Percentiles rank a stretch among this genome's conserved stretches.
phyloP scores from a whole-genome alignment of 83 land plant genomes.

The Diphasiastrum complanatum region DNA sequence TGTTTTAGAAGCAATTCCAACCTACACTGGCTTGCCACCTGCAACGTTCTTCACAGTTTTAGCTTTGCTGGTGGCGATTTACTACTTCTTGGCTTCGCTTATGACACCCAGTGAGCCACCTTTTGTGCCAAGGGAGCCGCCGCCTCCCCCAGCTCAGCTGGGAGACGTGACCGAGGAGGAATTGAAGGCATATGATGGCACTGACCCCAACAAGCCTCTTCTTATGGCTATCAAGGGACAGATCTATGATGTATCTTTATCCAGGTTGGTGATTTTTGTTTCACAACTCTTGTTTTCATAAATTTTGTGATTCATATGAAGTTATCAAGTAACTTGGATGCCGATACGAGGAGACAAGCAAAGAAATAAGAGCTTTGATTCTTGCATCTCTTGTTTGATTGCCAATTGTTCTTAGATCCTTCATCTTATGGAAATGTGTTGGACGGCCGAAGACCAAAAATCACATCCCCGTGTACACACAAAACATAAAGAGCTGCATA shows the following conservation, averaged over 20 bases:
- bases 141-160: slow-evolving; percentile 71
- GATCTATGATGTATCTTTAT: slow-evolving; percentile 82
- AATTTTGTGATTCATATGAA: no score
- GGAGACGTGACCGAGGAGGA: slow-evolving; percentile 78
- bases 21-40: slow-evolving; percentile 60
- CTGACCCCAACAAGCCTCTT: slow-evolving; percentile 69
- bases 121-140: slow-evolving; percentile 41
- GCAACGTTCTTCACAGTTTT: slow-evolving; percentile 63
- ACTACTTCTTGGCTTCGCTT: slow-evolving; percentile 38
- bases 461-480: no score
- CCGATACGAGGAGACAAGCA: no score
- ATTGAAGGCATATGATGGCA: slow-evolving; percentile 61
- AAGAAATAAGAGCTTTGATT: no score
- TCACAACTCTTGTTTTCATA: no score
- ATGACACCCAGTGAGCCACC: slow-evolving; percentile 27
- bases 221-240: slow-evolving; percentile 93
- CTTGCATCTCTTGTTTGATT: no score
- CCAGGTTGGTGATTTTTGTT: no score
- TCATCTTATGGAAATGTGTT: no score
- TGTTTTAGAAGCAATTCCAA: slow-evolving; percentile 9
- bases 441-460: no score
- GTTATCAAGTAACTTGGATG: no score
- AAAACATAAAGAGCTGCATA: no score
- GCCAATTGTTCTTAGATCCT: no score
- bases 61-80: slow-evolving; percentile 46